Evolutionary conservation across 148 eudicot species (phyloP).

Genomic region (Rhododendron kiyosumense): DNA sequence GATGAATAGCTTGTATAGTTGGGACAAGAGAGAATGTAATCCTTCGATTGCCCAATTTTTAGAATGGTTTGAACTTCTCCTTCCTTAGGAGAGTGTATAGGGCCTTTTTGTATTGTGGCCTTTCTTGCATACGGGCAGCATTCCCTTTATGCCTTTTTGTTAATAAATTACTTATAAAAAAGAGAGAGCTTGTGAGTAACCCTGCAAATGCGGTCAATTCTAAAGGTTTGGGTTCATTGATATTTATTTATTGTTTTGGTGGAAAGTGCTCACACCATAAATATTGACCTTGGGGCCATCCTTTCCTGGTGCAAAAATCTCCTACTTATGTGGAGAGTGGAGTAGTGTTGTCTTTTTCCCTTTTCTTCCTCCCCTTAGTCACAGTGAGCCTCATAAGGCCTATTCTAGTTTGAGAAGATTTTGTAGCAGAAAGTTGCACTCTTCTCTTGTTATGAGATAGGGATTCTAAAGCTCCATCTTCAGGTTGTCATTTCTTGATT

Average conservation of each 20-base stretch:
- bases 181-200: neutral
- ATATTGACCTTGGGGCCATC: neutral
- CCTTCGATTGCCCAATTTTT: no score
- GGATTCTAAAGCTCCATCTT: neutral
- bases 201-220: neutral
- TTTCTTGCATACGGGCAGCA: no score
- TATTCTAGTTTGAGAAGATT: neutral
- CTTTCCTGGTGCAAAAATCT: neutral
- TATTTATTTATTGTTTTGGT: neutral
- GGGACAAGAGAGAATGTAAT: no score
- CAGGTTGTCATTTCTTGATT: neutral
- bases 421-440: neutral
- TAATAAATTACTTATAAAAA: no score
- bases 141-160: no score
- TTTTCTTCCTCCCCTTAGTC: neutral
- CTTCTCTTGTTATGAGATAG: neutral
- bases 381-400: neutral
- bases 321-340: neutral
- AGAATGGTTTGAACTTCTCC: no score
- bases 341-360: neutral
- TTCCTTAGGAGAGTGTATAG: no score
- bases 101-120: no score
- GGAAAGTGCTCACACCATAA: neutral
- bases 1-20: no score
- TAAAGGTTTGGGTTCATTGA: neutral